Base-by-base conservation (phyloP, 1,284 basidiomycete genomes). In the Melampsora americana region DNA sequence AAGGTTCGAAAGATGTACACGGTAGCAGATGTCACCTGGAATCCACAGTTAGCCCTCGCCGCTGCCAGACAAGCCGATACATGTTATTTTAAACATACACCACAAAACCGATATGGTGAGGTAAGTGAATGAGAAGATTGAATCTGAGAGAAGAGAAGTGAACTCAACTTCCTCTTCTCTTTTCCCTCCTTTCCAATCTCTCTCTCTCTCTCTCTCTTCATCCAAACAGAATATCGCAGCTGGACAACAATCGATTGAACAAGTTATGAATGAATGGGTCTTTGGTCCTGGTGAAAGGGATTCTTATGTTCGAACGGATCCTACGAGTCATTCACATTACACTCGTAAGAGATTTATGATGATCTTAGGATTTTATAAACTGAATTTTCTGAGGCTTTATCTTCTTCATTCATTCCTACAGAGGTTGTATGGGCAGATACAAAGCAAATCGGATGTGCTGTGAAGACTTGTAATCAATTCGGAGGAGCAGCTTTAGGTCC, bases 361-460 rank as follows among this genome's bases (percentile, higher is more conserved):
- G n/a, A 59, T 35, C 5, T 48, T 14, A 18, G 12, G 5, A 7
- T 35, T 9, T 39, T 6, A 26, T 1, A 35, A 46, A 20, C 61
- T 35, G 20, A 12, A 9, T 68, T 32, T 56, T 56, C 12, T 56
- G n/a, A 23, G 11, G 20, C 48, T 74, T 30, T 26, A 20, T 28
- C 2, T 64, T 56, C 18, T 4, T 56, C 9, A 56, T 23, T 5
- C 18, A 18, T 14, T 56, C 18, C 12, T 4, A 12, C 18, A 76
- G 73, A 76, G 73, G 66, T 76, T 18, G 66, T 76, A 9, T 76
- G 73, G 73, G 28, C 20, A 1, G 66, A 35, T 9, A 68, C 73
- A 5, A 69, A 65, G 23, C 39, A 76, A 46, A 44, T 76, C n/a
- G 73, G 73, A 20, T 76, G 73, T 48, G 16, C 56, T 28, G 7